Evolutionary conservation across 768 basidiomycete genomes (phyloP).

Genomic region (Lyophyllum decastes): DNA sequence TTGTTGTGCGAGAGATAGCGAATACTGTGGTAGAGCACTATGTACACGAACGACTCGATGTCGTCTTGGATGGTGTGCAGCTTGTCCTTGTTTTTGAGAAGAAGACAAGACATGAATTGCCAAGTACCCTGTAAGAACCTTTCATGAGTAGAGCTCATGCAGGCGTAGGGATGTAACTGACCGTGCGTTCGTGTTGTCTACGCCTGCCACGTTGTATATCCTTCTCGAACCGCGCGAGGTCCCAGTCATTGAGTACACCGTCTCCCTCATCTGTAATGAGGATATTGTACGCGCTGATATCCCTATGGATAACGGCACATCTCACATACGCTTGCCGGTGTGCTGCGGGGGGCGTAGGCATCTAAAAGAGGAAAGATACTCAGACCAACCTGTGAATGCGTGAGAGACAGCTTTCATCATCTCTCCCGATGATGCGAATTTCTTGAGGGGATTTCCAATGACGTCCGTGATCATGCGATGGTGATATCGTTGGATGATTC

Average conservation of each 20-base stretch:
- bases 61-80: constrained; percentile 27
- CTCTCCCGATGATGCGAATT: constrained; percentile 12
- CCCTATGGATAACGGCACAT: background rate
- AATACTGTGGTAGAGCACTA: constrained; percentile 16
- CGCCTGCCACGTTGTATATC: background rate
- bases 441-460: constrained; percentile 14
- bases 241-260: background rate
- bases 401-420: background rate
- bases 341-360: background rate
- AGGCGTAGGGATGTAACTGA: background rate
- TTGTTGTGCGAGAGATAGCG: constrained; percentile 11
- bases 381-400: constrained; percentile 1
- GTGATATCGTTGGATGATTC: constrained; percentile 15
- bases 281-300: constrained; percentile 1
- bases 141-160: background rate
- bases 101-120: constrained; percentile 27
- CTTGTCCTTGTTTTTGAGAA: constrained; percentile 19
- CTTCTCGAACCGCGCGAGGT: background rate
- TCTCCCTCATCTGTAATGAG: background rate
- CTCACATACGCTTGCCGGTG: background rate
- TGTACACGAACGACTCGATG: constrained; percentile 30
- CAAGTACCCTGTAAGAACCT: constrained; percentile 28
- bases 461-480: constrained; percentile 21
- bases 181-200: background rate
- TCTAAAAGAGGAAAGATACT: background rate